phyloP scores from a whole-genome alignment of 352 stramenopile species.

The Globisporangium acanthophoron region DNA sequence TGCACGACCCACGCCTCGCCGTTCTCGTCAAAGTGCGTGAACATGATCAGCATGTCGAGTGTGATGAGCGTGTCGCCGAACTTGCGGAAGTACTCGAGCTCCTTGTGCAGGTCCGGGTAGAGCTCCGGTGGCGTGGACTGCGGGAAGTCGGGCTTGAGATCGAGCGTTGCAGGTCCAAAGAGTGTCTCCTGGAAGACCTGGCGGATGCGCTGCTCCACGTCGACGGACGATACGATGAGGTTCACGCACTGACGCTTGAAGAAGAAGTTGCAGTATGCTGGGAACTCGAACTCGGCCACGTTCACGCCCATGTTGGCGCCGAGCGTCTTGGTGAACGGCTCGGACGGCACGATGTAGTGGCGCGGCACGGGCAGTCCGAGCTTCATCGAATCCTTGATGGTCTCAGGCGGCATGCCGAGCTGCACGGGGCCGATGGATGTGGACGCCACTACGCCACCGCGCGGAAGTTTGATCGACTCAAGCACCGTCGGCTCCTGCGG shows the following conservation, averaged over 20 bases:
- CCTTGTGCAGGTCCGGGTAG: constrained; percentile 73
- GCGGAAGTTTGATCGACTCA: constrained; percentile 66
- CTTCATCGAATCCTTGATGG: constrained; percentile 96
- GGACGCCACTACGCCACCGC: constrained; percentile 66
- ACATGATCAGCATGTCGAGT: constrained; percentile 86
- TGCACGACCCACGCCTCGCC: constrained; percentile 50
- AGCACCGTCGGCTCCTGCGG: constrained; percentile 23
- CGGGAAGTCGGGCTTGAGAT: constrained; percentile 76
- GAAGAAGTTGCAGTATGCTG: constrained; percentile 98
- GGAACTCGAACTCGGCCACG: constrained; percentile 97
- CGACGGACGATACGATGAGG: constrained; percentile 72
- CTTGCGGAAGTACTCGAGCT: constrained; percentile 88
- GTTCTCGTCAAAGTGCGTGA: constrained; percentile 79
- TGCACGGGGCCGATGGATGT: constrained; percentile 80
- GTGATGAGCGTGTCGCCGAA: constrained; percentile 88
- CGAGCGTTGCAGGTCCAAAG: constrained; percentile 68
- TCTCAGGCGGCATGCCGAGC: constrained; percentile 95
- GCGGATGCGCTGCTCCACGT: constrained; percentile 77
- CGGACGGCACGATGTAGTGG: constrained; percentile 93
- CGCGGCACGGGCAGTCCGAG: constrained; percentile 90
- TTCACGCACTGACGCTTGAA: constrained; percentile 86
- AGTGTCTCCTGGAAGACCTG: constrained; percentile 89
- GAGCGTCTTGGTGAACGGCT: constrained; percentile 93
- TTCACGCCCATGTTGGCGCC: constrained; percentile 94
- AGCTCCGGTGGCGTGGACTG: constrained; percentile 41